A percentile compares a stretch with the other conserved stretches of the same genome.
Conservation (phyloP, 2,329 filamentous ascomycete species). For the Leptographium lundbergii region DNA sequence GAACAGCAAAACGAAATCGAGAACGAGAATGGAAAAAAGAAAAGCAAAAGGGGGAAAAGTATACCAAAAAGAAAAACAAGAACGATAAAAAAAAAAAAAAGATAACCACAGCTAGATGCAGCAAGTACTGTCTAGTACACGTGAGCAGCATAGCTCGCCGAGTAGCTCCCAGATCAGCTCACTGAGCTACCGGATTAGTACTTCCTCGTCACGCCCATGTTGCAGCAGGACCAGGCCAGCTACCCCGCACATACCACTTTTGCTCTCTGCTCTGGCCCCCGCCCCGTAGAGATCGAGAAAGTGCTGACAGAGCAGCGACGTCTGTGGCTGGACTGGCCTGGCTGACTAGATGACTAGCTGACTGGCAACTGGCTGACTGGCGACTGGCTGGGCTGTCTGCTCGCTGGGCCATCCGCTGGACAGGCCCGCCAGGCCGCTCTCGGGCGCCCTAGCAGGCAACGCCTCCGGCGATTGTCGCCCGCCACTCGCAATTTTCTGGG, state of each 20-base stretch:
- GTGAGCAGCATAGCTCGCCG: not conserved
- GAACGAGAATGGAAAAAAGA: no score
- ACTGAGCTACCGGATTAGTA: not conserved
- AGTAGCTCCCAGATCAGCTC: not conserved
- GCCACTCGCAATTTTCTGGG: not conserved
- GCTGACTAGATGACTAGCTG: no score
- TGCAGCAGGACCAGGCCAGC: not conserved
- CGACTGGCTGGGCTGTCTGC: no score
- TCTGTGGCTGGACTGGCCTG: no score
- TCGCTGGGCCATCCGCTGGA: not conserved
- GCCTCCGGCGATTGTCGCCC: not conserved
- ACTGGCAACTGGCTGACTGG: no score
- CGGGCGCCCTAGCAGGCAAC: not conserved
- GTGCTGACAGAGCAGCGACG: not conserved
- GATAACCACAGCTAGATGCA: not conserved
- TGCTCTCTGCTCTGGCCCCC: not conserved
- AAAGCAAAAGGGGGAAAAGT: no score
- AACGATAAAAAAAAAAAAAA: not conserved
- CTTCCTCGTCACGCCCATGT: not conserved
- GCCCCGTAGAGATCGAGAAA: no score
- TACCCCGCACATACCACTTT: not conserved
- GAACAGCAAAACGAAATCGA: no score
- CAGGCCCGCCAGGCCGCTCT: not conserved
- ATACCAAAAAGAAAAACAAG: not conserved
- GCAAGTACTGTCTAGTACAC: not conserved